Percentiles rank a stretch among this genome's conserved stretches.
Evolutionary conservation across 768 basidiomycete species (phyloP).

Genomic region (Termitomyces sp.): DNA sequence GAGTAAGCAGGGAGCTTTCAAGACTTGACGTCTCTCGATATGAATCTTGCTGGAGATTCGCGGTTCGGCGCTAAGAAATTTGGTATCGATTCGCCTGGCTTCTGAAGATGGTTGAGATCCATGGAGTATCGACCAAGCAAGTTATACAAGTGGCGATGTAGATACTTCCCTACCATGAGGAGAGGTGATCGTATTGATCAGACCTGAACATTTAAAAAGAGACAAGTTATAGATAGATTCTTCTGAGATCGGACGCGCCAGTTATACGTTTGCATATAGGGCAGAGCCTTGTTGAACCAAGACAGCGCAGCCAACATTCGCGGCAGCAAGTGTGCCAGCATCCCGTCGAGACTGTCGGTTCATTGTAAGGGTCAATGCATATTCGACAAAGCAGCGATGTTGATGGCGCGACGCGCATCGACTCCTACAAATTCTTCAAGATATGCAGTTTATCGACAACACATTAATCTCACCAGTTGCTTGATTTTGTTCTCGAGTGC

Average conservation of each 20-base stretch:
- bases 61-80: no score
- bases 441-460: neutral
- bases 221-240: constrained; percentile 59
- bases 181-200: neutral
- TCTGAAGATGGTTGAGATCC: neutral
- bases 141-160: neutral
- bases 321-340: constrained; percentile 88
- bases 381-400: constrained; percentile 63
- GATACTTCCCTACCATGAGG: neutral
- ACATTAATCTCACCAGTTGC: constrained; percentile 40
- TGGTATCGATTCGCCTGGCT: neutral
- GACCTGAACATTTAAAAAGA: neutral
- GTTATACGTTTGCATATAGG: constrained; percentile 89
- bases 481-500: constrained; percentile 64
- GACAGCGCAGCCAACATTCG: constrained; percentile 81
- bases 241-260: constrained; percentile 66
- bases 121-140: neutral
- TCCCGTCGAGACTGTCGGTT: constrained; percentile 78
- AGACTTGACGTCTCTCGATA: neutral
- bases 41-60: neutral
- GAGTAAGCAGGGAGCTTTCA: neutral
- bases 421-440: constrained; percentile 35
- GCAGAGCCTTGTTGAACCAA: constrained; percentile 78
- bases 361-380: constrained; percentile 73
- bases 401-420: constrained; percentile 36